Conservation (phyloP, 23 red algal genomes). For the Agarophyton chilense region DNA sequence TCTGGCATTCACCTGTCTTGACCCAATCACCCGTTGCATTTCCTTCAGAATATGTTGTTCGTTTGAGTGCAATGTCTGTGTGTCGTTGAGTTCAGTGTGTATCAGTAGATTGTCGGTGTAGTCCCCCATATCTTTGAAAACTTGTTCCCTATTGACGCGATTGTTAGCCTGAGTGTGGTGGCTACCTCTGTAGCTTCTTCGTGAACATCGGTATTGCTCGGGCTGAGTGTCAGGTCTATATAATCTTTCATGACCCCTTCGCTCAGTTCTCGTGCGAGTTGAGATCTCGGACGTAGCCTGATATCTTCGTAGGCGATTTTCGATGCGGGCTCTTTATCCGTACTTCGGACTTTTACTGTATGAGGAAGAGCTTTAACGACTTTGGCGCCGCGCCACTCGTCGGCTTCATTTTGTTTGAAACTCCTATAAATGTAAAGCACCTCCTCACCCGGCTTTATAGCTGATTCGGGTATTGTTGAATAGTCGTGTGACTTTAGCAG, state of each 20-base stretch:
- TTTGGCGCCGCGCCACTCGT: not conserved
- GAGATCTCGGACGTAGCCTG: not conserved
- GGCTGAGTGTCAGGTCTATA: no score
- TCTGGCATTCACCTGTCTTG: not conserved
- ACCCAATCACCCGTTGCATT: no score
- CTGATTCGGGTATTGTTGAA: not conserved
- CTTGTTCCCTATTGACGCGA: not conserved
- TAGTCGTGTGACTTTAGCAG: not conserved
- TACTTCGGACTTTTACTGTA: not conserved
- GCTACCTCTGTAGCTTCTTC: no score
- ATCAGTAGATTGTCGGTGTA: not conserved
- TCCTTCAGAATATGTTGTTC: not conserved
- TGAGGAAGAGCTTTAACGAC: not conserved
- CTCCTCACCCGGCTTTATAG: no score
- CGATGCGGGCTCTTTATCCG: not conserved
- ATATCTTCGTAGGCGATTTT: conserved; percentile 8
- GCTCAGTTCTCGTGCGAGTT: no score
- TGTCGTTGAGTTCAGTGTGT: not conserved
- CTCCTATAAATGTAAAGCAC: no score
- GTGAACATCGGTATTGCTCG: no score
- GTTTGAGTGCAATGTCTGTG: not conserved
- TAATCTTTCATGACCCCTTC: no score
- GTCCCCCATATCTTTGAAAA: not conserved
- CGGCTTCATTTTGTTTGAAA: not conserved
- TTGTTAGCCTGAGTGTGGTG: not conserved